Evolutionary conservation across 1,139 yeast species (phyloP).

Genomic region (Taphrina wiesneri): DNA sequence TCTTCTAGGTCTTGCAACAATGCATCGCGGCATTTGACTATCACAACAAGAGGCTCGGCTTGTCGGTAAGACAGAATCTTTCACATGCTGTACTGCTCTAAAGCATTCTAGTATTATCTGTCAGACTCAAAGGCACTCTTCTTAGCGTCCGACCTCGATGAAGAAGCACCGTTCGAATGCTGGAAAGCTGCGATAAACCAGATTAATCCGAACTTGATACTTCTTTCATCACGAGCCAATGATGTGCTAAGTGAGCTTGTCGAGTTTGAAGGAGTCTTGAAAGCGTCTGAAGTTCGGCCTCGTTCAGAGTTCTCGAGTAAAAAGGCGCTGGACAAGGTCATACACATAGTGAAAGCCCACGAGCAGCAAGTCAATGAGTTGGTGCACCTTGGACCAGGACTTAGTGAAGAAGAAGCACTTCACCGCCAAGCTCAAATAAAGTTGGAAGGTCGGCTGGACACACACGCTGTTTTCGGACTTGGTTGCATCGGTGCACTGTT

Average conservation of each 20-base stretch:
- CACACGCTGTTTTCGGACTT: slow-evolving; percentile 15
- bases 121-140: slow-evolving; percentile 15
- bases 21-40: slow-evolving; percentile 36
- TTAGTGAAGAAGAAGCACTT: not conserved
- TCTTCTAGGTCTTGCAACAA: slow-evolving; percentile 2
- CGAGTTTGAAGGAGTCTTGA: not conserved
- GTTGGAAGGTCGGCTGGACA: not conserved
- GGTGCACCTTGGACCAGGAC: not conserved
- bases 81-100: slow-evolving; percentile 30
- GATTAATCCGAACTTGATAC: slow-evolving; percentile 36
- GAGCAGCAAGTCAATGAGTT: not conserved
- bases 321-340: not conserved
- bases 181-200: slow-evolving; percentile 35
- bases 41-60: slow-evolving; percentile 34
- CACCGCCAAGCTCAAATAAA: slow-evolving; percentile 6
- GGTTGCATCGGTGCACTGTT: slow-evolving; percentile 38
- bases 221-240: slow-evolving; percentile 37
- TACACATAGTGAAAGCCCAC: not conserved
- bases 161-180: slow-evolving; percentile 20
- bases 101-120: slow-evolving; percentile 10
- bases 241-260: slow-evolving; percentile 33
- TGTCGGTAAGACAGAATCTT: slow-evolving; percentile 32
- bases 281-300: slow-evolving; percentile 35
- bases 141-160: slow-evolving; percentile 22
- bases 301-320: slow-evolving; percentile 36